phyloP scores from a whole-genome alignment of 1,284 basidiomycete genomes.

The Sutorius eximius region DNA sequence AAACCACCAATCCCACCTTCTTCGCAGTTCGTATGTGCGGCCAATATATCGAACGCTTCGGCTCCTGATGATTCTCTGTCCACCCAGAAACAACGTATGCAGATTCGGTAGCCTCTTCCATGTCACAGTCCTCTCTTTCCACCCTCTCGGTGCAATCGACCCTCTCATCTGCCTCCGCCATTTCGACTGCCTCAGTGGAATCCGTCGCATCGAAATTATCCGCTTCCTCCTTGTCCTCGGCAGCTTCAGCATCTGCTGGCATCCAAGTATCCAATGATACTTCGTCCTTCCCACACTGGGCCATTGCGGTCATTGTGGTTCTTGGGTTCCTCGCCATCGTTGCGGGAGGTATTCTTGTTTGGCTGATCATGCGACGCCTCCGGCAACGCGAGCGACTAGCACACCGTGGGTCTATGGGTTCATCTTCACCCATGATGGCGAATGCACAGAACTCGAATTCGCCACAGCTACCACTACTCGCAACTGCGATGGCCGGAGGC shows the following conservation, averaged over 20 bases:
- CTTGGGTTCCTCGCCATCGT: slow-evolving; percentile 79
- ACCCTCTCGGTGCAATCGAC: slow-evolving; percentile 39
- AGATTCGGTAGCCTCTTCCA: slow-evolving; percentile 57
- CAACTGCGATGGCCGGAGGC: slow-evolving; percentile 36
- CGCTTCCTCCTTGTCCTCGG: slow-evolving; percentile 23
- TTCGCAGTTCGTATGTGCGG: slow-evolving; percentile 68
- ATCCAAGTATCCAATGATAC: slow-evolving; percentile 46
- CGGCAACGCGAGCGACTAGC: slow-evolving; percentile 53
- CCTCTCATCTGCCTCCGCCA: slow-evolving; percentile 32
- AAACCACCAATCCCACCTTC: slow-evolving; percentile 67
- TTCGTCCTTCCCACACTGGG: slow-evolving; percentile 74
- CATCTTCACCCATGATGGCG: slow-evolving; percentile 78
- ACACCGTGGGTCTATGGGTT: slow-evolving; percentile 72
- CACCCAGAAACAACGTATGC: slow-evolving; percentile 68
- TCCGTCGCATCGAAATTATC: slow-evolving; percentile 29
- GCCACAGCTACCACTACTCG: slow-evolving; percentile 56
- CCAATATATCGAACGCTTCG: slow-evolving; percentile 3
- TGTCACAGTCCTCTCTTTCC: slow-evolving; percentile 46
- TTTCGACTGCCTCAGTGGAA: slow-evolving; percentile 19
- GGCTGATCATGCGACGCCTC: slow-evolving; percentile 68
- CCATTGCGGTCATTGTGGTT: slow-evolving; percentile 83
- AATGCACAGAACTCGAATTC: slow-evolving; percentile 44
- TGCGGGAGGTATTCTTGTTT: slow-evolving; percentile 62
- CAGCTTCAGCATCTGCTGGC: slow-evolving; percentile 36
- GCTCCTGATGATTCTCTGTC: slow-evolving; percentile 13